Evolutionary conservation across 2,329 filamentous ascomycete genomes (phyloP).

Genomic region (Ceratocystis alfenasii): DNA sequence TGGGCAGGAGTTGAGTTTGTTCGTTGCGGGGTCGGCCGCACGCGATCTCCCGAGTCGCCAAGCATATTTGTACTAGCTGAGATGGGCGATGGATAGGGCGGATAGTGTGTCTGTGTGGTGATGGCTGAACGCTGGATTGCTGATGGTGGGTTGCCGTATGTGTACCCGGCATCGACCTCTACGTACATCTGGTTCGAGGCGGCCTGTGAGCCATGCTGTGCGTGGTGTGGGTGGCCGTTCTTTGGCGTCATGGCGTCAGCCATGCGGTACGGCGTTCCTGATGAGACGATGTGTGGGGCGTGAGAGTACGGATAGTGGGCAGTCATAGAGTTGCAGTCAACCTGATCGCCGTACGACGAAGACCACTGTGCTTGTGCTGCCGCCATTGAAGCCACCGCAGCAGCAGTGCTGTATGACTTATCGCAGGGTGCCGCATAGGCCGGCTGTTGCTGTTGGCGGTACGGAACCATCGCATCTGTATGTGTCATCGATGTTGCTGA

Average conservation of each 20-base stretch:
- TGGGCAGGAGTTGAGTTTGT: neutral
- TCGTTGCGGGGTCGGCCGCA: neutral
- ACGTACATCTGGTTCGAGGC: slow-evolving; percentile 32
- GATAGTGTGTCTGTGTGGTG: neutral
- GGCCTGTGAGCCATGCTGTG: slow-evolving; percentile 18
- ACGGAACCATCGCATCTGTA: slow-evolving; percentile 30
- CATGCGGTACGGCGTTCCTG: slow-evolving; percentile 28
- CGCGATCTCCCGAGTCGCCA: neutral
- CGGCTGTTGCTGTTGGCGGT: slow-evolving; percentile 22
- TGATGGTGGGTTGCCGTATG: slow-evolving; percentile 26
- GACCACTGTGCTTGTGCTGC: slow-evolving; percentile 26
- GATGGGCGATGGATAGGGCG: slow-evolving; percentile 6
- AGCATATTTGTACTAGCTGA: neutral
- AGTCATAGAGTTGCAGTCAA: slow-evolving; percentile 31
- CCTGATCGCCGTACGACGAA: slow-evolving; percentile 29
- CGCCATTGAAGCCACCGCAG: neutral
- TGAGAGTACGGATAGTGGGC: slow-evolving; percentile 28
- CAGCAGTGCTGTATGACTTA: neutral
- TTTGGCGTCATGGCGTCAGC: slow-evolving; percentile 25
- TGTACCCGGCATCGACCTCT: slow-evolving; percentile 30
- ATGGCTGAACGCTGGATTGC: slow-evolving; percentile 10
- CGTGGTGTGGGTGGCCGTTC: slow-evolving; percentile 22
- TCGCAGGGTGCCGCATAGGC: neutral
- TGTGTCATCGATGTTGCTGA: slow-evolving; percentile 25
- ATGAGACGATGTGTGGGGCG: slow-evolving; percentile 28